Conservation (phyloP, 2,329 filamentous ascomycete species). For the Ceratocystis smalleyi region DNA sequence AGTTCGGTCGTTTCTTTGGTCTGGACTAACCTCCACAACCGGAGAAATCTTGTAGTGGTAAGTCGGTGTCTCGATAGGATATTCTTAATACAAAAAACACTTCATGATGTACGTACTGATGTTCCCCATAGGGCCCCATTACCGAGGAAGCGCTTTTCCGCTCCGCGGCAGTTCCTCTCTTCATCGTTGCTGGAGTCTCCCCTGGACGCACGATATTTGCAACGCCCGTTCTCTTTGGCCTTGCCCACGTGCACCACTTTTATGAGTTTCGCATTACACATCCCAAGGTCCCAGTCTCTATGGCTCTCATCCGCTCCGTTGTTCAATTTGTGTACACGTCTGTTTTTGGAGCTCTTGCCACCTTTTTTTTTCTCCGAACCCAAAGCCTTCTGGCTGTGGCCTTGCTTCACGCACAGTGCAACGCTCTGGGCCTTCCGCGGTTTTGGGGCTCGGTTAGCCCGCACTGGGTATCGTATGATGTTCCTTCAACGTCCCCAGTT, state of each 20-base stretch:
- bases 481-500: slow-evolving; percentile 18
- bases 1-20: slow-evolving; percentile 41
- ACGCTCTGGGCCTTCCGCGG: slow-evolving; percentile 75
- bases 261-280: slow-evolving; percentile 83
- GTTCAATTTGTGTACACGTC: slow-evolving; percentile 85
- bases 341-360: slow-evolving; percentile 83
- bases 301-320: slow-evolving; percentile 53
- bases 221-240: slow-evolving; percentile 77
- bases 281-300: slow-evolving; percentile 47
- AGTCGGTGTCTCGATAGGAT: slow-evolving; percentile 24
- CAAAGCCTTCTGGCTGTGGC: slow-evolving; percentile 65
- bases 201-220: slow-evolving; percentile 53
- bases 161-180: slow-evolving; percentile 66
- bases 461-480: slow-evolving; percentile 25
- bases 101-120: slow-evolving; percentile 2
- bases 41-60: slow-evolving; percentile 77
- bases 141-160: slow-evolving; percentile 93
- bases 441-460: slow-evolving; percentile 64
- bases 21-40: slow-evolving; percentile 61
- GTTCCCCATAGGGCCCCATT: slow-evolving; percentile 43
- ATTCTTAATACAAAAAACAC: background rate
- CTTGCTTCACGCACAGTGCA: slow-evolving; percentile 75
- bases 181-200: slow-evolving; percentile 53
- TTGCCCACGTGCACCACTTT: slow-evolving; percentile 88
- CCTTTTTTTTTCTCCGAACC: slow-evolving; percentile 74